A percentile compares a stretch with the other conserved stretches of the same genome.
Evolutionary conservation across 2,329 filamentous ascomycete genomes (phyloP).

Genomic region (Aspergillus neoniger): DNA sequence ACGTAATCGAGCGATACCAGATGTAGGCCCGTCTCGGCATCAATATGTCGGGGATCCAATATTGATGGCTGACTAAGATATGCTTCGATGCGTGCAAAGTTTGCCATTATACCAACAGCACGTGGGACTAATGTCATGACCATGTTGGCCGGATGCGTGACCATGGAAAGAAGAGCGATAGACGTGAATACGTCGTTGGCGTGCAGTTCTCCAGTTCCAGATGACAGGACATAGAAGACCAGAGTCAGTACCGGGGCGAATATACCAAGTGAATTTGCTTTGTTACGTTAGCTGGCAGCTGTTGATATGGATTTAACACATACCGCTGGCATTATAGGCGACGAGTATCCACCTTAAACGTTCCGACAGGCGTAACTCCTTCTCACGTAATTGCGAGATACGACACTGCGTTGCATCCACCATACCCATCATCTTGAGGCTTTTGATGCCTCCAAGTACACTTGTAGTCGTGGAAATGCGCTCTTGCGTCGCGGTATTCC

Average conservation of each 20-base stretch:
- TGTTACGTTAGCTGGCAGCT: background rate
- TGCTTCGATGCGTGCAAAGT: background rate
- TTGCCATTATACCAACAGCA: background rate
- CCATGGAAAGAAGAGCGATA: slow-evolving; percentile 3
- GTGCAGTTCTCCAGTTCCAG: background rate
- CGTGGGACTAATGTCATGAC: slow-evolving; percentile 3
- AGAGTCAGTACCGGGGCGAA: background rate
- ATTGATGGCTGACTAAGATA: background rate
- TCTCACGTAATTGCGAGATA: background rate
- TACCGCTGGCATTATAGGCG: slow-evolving; percentile 5
- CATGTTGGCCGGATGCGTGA: slow-evolving; percentile 10
- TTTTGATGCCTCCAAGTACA: background rate
- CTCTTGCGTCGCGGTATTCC: background rate
- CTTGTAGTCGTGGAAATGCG: background rate
- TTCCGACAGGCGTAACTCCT: background rate
- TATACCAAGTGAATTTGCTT: slow-evolving; percentile 3
- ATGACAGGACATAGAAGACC: background rate
- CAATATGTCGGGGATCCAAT: background rate
- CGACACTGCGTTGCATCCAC: background rate
- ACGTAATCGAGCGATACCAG: background rate
- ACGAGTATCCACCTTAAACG: background rate
- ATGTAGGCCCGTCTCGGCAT: accelerated
- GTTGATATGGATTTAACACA: background rate
- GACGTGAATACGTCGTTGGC: slow-evolving; percentile 1
- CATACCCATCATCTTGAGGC: slow-evolving; percentile 7